Evolutionary conservation across 2,329 filamentous ascomycete genomes (phyloP), one percentile per base, ranked within the genome.

Genomic region (Cryphonectria parasitica): DNA sequence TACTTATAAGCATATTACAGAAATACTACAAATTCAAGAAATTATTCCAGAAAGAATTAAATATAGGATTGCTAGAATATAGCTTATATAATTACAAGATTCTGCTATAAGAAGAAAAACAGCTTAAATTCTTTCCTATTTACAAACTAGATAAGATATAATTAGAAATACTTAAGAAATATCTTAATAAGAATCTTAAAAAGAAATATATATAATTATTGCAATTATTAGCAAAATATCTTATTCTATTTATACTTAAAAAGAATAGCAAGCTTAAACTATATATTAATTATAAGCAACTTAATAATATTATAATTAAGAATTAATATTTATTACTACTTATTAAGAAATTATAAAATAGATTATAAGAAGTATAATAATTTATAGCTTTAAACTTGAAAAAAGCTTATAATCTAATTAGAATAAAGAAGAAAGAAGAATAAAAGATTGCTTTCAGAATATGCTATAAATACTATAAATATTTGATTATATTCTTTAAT

Each of bases 171-270:
- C 28, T 70, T 31, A 58, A 36, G 11, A 28, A 58, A 28, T 68
- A 74, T 28, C 17, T 71, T 0, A 22, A 71, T 22, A 45, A 73
- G 17, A 72, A 74, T 43, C 28, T 72, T 0, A 63, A 36, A 19
- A 69, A 62, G 62, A 45, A 61, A 17, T 45, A 72, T 17, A 72
- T 72, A 0, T 15, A 60, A 68, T 31, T 17, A 60, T 73, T 64
- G 41, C 56, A 54, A 61, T 72, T 36, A 36, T 28, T 64, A 39
- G 43, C 49, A 68, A 41, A 31, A 62, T 73, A 73, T 28, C 49
- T 22, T 17, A 69, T 69, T 5, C 8, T 69, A 7, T 67, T 67
- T 60, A 31, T 67, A 69, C 22, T 36, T 19, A 66, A 66, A 13
- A 66, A 39, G 15, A 61, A 56, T n/a, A 54, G 31, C 25, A 60